Evolutionary conservation across 2,329 filamentous ascomycete species (phyloP).

Genomic region (Aureobasidium sp.): DNA sequence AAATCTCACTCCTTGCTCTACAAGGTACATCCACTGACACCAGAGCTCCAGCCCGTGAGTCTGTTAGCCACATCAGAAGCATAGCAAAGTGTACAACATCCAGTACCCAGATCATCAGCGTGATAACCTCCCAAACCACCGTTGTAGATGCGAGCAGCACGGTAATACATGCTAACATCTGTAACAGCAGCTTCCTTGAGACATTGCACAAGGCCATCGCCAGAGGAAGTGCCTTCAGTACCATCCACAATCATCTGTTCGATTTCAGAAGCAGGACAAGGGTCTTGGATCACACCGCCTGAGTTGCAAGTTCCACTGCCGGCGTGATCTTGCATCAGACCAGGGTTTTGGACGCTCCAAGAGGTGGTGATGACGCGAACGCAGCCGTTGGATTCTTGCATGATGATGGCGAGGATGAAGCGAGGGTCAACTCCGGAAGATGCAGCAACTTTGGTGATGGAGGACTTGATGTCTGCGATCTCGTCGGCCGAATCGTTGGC

Average conservation of each 20-base stretch:
- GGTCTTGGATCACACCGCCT: conserved; percentile 27
- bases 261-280: conserved; percentile 35
- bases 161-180: conserved; percentile 38
- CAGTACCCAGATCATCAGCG: conserved; percentile 33
- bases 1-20: neutral
- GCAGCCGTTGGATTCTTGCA: conserved; percentile 43
- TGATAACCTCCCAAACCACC: conserved; percentile 36
- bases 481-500: conserved; percentile 34
- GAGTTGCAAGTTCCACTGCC: conserved; percentile 35
- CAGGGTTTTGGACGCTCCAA: conserved; percentile 36
- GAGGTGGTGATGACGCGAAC: conserved; percentile 38
- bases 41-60: conserved; percentile 34
- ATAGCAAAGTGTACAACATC: conserved; percentile 46
- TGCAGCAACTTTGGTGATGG: conserved; percentile 28
- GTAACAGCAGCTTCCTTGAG: conserved; percentile 24
- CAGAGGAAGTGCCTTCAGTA: conserved; percentile 33
- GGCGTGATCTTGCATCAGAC: conserved; percentile 41
- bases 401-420: conserved; percentile 38
- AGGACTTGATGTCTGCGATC: conserved; percentile 31
- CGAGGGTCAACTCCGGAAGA: conserved; percentile 31
- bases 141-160: conserved; percentile 45
- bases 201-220: conserved; percentile 38
- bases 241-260: conserved; percentile 39
- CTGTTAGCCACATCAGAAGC: conserved; percentile 46
- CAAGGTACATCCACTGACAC: neutral